Conservation (phyloP, 495 filamentous ascomycete species). For the Annulohypoxylon stygium region DNA sequence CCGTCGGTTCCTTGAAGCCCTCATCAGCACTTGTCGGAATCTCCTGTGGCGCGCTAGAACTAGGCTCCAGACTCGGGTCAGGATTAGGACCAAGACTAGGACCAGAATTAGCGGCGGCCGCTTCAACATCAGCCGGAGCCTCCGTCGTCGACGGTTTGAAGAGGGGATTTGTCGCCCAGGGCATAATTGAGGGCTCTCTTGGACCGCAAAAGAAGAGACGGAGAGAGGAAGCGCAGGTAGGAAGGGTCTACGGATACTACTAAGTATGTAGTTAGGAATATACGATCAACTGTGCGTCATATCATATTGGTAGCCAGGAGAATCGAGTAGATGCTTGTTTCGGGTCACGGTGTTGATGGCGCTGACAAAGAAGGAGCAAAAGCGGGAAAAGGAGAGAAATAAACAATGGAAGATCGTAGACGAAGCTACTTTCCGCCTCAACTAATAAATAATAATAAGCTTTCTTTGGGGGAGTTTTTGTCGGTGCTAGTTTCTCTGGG, state of each 20-base stretch:
- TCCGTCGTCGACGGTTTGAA: constrained; percentile 41
- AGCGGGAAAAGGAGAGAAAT: constrained; percentile 14
- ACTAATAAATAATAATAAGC: constrained; percentile 21
- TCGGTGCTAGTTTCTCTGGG: not conserved
- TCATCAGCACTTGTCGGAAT: constrained; percentile 18
- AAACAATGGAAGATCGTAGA: constrained; percentile 4
- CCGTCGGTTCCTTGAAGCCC: constrained; percentile 49
- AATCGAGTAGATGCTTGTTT: constrained; percentile 57
- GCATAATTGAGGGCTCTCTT: constrained; percentile 45
- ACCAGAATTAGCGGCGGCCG: constrained; percentile 23
- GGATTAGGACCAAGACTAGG: not conserved
- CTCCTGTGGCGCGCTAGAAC: constrained; percentile 18
- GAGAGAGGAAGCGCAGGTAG: constrained; percentile 2
- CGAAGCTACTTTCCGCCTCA: constrained; percentile 33
- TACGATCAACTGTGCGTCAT: constrained; percentile 39
- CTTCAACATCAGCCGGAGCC: constrained; percentile 44
- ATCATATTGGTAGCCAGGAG: constrained; percentile 45
- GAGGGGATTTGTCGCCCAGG: constrained; percentile 55
- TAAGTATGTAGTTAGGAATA: constrained; percentile 13
- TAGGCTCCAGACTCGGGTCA: constrained; percentile 8
- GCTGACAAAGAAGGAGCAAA: constrained; percentile 17
- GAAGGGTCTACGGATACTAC: constrained; percentile 18
- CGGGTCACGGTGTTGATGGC: not conserved
- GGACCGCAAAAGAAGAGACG: constrained; percentile 6
- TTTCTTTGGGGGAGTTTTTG: constrained; percentile 5